A percentile compares a stretch with the other conserved stretches of the same genome.
phyloP scores from a whole-genome alignment of 208 protist species.

The Crithidia expoeki region DNA sequence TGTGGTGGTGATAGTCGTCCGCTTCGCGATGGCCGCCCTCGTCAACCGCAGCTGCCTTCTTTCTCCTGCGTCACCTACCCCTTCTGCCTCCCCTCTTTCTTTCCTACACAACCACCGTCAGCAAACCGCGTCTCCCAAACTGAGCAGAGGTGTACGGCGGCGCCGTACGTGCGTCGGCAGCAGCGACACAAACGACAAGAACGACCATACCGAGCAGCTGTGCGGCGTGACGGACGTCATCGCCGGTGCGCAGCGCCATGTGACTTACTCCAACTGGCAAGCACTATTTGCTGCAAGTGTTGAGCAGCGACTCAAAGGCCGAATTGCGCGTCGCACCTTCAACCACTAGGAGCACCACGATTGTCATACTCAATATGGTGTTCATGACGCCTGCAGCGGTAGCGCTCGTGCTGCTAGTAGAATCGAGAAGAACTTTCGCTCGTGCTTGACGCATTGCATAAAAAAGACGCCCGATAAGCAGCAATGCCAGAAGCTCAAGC shows the following conservation, averaged over 20 bases:
- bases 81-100: constrained; percentile 9
- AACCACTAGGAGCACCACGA: neutral
- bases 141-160: neutral
- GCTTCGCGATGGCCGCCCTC: no score
- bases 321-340: constrained; percentile 19
- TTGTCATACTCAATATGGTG: neutral
- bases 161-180: neutral
- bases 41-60: neutral
- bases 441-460: neutral
- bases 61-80: constrained; percentile 6
- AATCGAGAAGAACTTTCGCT: neutral
- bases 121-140: neutral
- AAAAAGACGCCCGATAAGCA: constrained; percentile 12
- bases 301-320: neutral
- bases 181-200: constrained; percentile 5
- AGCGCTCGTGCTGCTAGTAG: neutral
- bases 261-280: constrained; percentile 13
- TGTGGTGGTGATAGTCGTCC: neutral
- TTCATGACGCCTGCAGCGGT: neutral
- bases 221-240: constrained; percentile 9
- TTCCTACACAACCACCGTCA: neutral
- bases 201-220: constrained; percentile 28
- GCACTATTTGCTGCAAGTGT: neutral
- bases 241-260: constrained; percentile 5
- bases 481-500: constrained; percentile 26